phyloP scores from a whole-genome alignment of 306 rosid species.

The Medicago ruthenica region DNA sequence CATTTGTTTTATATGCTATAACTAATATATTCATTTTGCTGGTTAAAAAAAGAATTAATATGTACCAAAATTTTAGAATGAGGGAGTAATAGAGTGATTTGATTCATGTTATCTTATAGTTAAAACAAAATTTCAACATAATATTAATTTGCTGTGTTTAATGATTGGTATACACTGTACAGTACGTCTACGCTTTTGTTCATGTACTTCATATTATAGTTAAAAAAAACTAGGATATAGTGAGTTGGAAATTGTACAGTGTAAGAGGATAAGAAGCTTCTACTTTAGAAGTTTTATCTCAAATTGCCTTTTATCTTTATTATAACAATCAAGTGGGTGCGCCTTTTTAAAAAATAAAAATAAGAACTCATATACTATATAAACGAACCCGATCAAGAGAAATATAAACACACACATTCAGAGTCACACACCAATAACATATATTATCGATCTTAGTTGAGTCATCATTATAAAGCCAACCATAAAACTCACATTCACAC shows the following conservation, averaged over 20 bases:
- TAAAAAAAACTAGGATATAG: neutral
- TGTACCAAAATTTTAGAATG: neutral
- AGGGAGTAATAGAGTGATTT: neutral
- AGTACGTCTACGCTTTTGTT: neutral
- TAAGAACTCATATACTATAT: constrained; percentile 15
- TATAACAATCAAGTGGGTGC: neutral
- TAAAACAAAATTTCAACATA: neutral
- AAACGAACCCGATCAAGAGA: neutral
- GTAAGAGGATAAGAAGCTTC: constrained; percentile 28
- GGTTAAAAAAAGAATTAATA: too few species aligned
- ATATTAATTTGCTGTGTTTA: neutral
- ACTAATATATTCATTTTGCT: too few species aligned
- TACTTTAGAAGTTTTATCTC: constrained; percentile 12
- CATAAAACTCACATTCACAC: neutral
- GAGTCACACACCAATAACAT: constrained; percentile 2
- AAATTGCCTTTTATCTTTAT: neutral
- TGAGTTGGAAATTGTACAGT: constrained; percentile 20
- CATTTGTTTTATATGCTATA: neutral
- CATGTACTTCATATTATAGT: neutral
- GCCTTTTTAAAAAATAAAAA: neutral
- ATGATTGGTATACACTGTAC: neutral
- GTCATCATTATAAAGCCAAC: neutral
- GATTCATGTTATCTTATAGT: neutral
- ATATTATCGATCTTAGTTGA: neutral
- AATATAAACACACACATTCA: neutral